Conservation (phyloP, 23 red algal species). For the Gracilaria gracilis region DNA sequence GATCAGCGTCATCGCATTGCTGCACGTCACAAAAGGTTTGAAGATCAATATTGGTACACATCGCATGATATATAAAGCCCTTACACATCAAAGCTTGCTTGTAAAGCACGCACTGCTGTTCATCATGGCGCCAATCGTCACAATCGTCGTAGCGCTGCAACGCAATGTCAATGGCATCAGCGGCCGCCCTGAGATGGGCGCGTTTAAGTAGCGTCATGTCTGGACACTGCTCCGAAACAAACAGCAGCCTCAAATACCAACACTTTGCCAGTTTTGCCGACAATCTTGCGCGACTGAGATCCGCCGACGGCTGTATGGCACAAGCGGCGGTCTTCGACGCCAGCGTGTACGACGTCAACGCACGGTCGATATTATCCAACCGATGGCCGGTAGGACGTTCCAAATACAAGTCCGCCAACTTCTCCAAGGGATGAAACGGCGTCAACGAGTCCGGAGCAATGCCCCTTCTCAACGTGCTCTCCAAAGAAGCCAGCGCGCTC, state of each 20-base stretch:
- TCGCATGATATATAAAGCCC: constrained; percentile 2
- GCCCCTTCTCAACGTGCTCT: background rate
- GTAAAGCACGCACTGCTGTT: background rate
- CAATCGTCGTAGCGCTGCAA: constrained; percentile 18
- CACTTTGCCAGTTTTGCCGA: constrained; percentile 12
- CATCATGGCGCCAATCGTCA: background rate
- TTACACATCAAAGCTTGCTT: constrained; percentile 2
- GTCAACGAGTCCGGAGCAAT: background rate
- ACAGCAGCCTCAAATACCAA: background rate
- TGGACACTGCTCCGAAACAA: background rate
- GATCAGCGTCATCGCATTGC: background rate
- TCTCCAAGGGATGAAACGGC: background rate
- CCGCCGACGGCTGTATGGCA: background rate
- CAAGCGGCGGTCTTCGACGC: background rate
- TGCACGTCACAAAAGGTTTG: background rate
- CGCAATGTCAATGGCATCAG: constrained; percentile 24
- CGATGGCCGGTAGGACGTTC: background rate
- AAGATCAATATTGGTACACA: background rate
- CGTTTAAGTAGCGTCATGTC: background rate
- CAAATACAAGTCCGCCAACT: constrained; percentile 5
- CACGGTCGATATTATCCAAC: constrained; percentile 11
- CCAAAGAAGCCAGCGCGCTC: background rate
- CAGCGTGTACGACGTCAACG: background rate
- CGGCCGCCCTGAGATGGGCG: constrained; percentile 1
- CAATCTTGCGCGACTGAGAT: background rate